Conservation (phyloP, 805 yeast genomes). For the Saturnispora bothae region DNA sequence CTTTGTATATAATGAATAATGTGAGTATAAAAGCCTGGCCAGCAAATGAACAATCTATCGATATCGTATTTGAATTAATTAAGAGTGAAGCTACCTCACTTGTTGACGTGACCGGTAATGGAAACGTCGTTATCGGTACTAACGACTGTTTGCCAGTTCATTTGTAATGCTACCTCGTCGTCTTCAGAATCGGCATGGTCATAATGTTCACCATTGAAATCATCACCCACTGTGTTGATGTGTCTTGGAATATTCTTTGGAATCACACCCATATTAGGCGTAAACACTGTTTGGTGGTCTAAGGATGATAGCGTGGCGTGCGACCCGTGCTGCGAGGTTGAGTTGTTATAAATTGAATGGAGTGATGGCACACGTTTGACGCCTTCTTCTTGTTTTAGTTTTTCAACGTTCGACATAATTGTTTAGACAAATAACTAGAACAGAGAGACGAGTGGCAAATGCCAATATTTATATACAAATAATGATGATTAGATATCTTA, state of each 20-base stretch:
- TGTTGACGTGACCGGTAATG: conserved; percentile 4
- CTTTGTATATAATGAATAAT: no score
- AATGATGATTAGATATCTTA: no score
- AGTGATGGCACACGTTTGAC: conserved; percentile 4
- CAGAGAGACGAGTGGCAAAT: no score
- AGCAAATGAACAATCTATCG: no score
- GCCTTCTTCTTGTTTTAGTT: conserved; percentile 4
- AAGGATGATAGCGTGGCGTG: conserved; percentile 4
- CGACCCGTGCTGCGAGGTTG: conserved; percentile 7
- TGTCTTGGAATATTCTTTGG: conserved; percentile 2
- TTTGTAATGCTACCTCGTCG: conserved; percentile 5
- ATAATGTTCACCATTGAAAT: neutral
- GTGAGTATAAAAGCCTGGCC: no score
- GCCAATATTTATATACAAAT: no score
- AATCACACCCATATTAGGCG: conserved; percentile 6
- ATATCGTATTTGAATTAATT: no score
- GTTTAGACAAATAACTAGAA: no score
- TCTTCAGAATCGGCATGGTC: conserved; percentile 6
- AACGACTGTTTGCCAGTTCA: conserved; percentile 9
- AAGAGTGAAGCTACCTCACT: no score
- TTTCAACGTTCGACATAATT: conserved; percentile 1
- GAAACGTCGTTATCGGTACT: conserved; percentile 8
- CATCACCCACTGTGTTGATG: conserved; percentile 2
- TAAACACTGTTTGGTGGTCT: conserved; percentile 6
- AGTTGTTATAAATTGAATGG: conserved; percentile 6